Conservation (phyloP, 2,329 filamentous ascomycete species). For the Colletotrichum karsti region DNA sequence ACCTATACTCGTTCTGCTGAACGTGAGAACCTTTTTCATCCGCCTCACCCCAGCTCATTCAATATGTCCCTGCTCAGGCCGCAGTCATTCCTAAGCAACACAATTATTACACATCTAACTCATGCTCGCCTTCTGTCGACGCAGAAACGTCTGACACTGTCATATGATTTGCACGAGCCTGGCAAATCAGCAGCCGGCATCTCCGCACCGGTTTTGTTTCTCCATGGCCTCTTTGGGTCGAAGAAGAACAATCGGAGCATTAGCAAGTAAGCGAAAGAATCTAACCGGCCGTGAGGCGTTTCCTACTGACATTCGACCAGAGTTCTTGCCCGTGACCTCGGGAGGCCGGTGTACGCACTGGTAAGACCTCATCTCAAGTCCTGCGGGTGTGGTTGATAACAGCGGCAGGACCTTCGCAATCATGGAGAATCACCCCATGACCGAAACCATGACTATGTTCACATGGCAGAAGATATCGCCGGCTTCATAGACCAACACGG, state of each 20-base stretch:
- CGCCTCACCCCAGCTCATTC: no score
- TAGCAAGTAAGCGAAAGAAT: conserved; percentile 76
- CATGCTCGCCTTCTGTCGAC: no score
- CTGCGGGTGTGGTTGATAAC: conserved; percentile 23
- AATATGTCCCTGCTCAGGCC: no score
- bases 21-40: no score
- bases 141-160: conserved; percentile 34
- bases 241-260: conserved; percentile 95
- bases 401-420: conserved; percentile 81
- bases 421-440: conserved; percentile 90
- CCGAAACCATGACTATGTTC: conserved; percentile 77
- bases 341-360: conserved; percentile 82
- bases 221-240: conserved; percentile 94
- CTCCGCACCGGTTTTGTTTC: conserved; percentile 77
- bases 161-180: conserved; percentile 74
- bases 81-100: no score
- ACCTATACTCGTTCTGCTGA: no score
- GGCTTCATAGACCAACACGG: conserved; percentile 78
- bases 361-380: conserved; percentile 53
- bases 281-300: background rate
- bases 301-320: conserved; percentile 51
- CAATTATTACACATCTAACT: no score
- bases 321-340: conserved; percentile 81
- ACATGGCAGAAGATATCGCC: conserved; percentile 85
- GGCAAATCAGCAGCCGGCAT: conserved; percentile 42